These are phyloP conservation scores for Bipolaris oryzae DNA, from an alignment of 2,329 filamentous ascomycete genomes.

Conservation along the genomic window DNA sequence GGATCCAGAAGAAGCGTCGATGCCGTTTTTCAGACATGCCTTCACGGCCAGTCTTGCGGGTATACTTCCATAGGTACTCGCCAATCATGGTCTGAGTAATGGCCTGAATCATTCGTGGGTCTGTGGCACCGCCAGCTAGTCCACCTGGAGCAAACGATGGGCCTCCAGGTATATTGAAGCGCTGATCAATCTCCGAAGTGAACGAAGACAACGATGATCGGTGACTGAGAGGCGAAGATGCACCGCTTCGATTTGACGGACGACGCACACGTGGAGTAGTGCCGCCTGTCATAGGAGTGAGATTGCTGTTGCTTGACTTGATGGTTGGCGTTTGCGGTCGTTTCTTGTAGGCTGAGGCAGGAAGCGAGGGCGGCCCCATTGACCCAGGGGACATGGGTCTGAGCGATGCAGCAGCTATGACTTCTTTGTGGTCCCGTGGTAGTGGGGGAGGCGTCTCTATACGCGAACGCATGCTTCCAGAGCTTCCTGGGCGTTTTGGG, in stretches of 20 bases:
- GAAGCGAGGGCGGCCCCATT: slow-evolving; percentile 86
- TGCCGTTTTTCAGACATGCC: slow-evolving; percentile 90
- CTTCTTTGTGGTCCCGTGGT: slow-evolving; percentile 80
- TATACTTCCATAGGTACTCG: slow-evolving; percentile 99
- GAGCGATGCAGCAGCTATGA: slow-evolving; percentile 76
- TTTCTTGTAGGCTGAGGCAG: slow-evolving; percentile 73
- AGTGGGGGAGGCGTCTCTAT: slow-evolving; percentile 69
- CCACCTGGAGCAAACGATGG: slow-evolving; percentile 59
- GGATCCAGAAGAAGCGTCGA: slow-evolving; percentile 97
- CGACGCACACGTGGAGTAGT: slow-evolving; percentile 62
- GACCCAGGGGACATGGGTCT: slow-evolving; percentile 53
- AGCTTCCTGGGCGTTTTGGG: slow-evolving; percentile 70
- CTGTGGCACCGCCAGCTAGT: slow-evolving; percentile 71
- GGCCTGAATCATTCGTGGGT: slow-evolving; percentile 97
- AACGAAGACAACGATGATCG: slow-evolving; percentile 95
- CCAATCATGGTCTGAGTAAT: slow-evolving; percentile 99
- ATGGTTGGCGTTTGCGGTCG: slow-evolving; percentile 49
- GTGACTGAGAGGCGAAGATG: slow-evolving; percentile 62
- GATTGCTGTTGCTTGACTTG: slow-evolving; percentile 52
- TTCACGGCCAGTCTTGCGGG: slow-evolving; percentile 86
- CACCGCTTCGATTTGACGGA: slow-evolving; percentile 54
- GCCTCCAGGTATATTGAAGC: slow-evolving; percentile 73
- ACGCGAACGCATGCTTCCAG: slow-evolving; percentile 67
- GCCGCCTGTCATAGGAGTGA: slow-evolving; percentile 53
- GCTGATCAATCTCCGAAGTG: slow-evolving; percentile 86